Conservation (phyloP, 768 basidiomycete species). For the Xanthoconium purpureum region DNA sequence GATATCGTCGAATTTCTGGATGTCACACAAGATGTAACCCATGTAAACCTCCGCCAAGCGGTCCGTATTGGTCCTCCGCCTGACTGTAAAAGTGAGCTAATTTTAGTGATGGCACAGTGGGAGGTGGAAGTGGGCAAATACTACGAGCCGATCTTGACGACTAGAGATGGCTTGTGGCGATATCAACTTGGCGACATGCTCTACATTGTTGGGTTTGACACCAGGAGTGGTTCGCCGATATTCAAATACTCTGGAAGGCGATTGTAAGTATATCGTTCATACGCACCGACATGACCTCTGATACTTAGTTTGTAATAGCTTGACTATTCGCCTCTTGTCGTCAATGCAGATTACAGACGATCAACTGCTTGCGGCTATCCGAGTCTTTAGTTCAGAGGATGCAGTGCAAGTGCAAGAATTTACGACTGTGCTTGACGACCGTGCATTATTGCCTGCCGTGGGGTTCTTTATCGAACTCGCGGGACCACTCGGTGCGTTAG, state of each 20-base stretch:
- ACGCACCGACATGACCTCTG: neutral
- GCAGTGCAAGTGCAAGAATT: conserved; percentile 12
- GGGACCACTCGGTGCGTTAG: conserved; percentile 8
- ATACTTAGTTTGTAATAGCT: neutral
- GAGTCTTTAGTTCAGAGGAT: neutral
- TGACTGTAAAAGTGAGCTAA: neutral
- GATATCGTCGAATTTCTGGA: conserved; percentile 19
- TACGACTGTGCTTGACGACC: conserved; percentile 14
- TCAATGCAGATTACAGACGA: conserved; percentile 2
- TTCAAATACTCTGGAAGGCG: conserved; percentile 14
- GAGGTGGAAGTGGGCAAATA: conserved; percentile 11
- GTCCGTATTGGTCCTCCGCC: conserved; percentile 2
- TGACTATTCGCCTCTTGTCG: conserved; percentile 4
- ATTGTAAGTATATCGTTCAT: conserved; percentile 8
- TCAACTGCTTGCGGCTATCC: conserved; percentile 8
- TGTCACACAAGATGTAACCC: conserved; percentile 1
- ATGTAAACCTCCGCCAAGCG: conserved; percentile 10
- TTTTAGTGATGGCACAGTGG: conserved; percentile 5
- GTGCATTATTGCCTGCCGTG: neutral
- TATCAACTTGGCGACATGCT: conserved; percentile 21
- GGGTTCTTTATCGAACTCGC: conserved; percentile 17
- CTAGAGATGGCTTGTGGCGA: conserved; percentile 22
- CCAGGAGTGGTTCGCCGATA: conserved; percentile 1
- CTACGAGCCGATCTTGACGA: conserved; percentile 22
- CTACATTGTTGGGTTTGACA: conserved; percentile 14